These are phyloP conservation scores for Pisolithus microcarpus DNA, from an alignment of 768 basidiomycete species.

Conservation along the genomic window DNA sequence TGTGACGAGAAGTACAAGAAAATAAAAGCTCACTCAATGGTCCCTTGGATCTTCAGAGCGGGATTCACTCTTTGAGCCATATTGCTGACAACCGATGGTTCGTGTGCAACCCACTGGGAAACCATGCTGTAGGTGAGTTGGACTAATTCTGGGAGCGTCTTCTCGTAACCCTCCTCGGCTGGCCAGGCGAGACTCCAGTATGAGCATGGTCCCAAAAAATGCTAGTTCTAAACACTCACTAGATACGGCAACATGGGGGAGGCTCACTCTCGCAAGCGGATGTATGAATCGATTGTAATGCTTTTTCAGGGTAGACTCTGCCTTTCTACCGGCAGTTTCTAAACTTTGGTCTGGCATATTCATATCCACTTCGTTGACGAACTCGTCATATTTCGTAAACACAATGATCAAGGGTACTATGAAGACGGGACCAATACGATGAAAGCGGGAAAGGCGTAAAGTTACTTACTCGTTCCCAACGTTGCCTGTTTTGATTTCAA, in stretches of 20 bases:
- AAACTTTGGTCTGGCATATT: neutral
- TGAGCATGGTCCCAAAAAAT: too few species aligned
- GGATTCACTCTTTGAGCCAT: slow-evolving; percentile 1
- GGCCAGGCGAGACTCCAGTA: neutral
- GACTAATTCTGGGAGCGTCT: neutral
- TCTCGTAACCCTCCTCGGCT: neutral
- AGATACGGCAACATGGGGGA: neutral
- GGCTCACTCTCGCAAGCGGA: neutral
- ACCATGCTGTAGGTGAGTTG: neutral
- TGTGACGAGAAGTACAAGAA: too few species aligned
- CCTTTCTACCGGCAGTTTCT: neutral
- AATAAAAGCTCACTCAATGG: neutral
- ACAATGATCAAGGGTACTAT: slow-evolving; percentile 3
- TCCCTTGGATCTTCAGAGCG: neutral
- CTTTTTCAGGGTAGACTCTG: neutral
- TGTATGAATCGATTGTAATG: neutral
- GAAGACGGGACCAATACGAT: too few species aligned
- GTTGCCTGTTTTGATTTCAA: neutral
- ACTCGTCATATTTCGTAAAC: slow-evolving; percentile 3
- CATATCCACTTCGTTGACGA: neutral
- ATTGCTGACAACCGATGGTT: neutral
- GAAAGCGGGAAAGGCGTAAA: neutral
- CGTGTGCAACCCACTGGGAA: neutral
- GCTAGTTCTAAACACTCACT: neutral
- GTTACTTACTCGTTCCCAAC: slow-evolving; percentile 2